Base-by-base conservation (phyloP, 768 basidiomycete genomes). In the Naganishia vaughanmartiniae region DNA sequence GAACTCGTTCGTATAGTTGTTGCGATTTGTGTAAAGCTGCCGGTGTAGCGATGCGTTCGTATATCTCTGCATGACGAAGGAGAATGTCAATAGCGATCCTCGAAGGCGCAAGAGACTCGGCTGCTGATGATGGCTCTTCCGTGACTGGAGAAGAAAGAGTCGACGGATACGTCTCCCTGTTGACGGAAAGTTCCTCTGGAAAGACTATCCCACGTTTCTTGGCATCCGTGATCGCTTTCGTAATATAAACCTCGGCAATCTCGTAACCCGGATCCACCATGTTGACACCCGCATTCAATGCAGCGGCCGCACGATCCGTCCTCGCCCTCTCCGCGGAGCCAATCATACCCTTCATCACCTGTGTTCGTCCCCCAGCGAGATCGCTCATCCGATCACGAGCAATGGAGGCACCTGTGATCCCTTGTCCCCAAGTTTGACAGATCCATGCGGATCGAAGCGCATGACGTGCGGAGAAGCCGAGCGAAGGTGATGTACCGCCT, bases 391-490 rank as follows among this genome's bases (percentile, higher is more conserved):
- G 7, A 9, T 28, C 54, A 42, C 66, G 72, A 9, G 72, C 71
- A 21, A 78, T 75, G 45, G 71, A 58, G 0, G 66, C 71, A 0
- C 63, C 42, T 14, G 74, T 69, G 14, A 72, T 70, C 5, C 79
- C 79, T 21, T 72, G 74, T 19, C 79, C 79, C 70, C 71, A 74
- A 39, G 76, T 72, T 58, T 78, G 76, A 66, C 76, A 76, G 17
- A 78, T 75, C 79, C 79, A 80, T 34, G 79, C 79, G 7, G 75
- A 77, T 56, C 79, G 65, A 21, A 80, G 58, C 6, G 76, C 75
- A 72, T 77, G 76, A 19, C 79, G 70, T 11, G 73, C 76, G 69
- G 76, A 77, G 60, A 75, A 75, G 19, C 79, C 77, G 4, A 80
- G 70, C 55, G 70, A 19, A 5, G 77, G 71, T 53, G 78, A 75